Percentiles rank a stretch among this genome's conserved stretches.
phyloP scores from a whole-genome alignment of 2,329 filamentous ascomycete genomes.

The Ploettnerulaceae sp. region DNA sequence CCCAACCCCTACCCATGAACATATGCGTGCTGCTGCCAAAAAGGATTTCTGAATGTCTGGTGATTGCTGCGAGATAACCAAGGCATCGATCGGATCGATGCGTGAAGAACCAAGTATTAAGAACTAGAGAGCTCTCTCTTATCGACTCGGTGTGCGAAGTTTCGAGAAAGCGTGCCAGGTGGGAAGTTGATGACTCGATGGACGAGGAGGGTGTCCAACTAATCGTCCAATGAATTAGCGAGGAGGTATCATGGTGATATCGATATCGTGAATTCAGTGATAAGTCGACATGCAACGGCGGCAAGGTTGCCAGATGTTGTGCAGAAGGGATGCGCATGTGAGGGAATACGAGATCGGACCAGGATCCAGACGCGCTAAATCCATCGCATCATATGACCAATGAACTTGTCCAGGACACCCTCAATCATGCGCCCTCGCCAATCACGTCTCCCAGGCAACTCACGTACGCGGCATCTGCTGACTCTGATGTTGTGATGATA shows the following conservation, averaged over 20 bases:
- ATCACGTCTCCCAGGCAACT: slow-evolving; percentile 19
- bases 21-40: slow-evolving; percentile 9
- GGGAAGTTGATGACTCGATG: background rate
- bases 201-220: slow-evolving; percentile 10
- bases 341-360: slow-evolving; percentile 23
- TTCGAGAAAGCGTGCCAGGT: background rate
- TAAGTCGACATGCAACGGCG: background rate
- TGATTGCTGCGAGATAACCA: slow-evolving; percentile 9
- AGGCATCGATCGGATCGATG: slow-evolving; percentile 7
- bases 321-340: slow-evolving; percentile 19
- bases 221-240: slow-evolving; percentile 5
- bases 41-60: slow-evolving; percentile 5
- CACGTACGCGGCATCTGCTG: slow-evolving; percentile 32
- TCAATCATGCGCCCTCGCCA: slow-evolving; percentile 20
- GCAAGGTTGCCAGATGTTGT: slow-evolving; percentile 10
- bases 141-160: background rate
- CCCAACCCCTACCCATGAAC: background rate
- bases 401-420: slow-evolving; percentile 28
- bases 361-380: slow-evolving; percentile 20
- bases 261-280: slow-evolving; percentile 3
- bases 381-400: slow-evolving; percentile 29
- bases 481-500: slow-evolving; percentile 28
- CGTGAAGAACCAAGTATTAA: background rate
- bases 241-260: slow-evolving; percentile 2
- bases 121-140: background rate